Evolutionary conservation across 2,329 filamentous ascomycete species (phyloP).

Genomic region (Xylaria sp.): DNA sequence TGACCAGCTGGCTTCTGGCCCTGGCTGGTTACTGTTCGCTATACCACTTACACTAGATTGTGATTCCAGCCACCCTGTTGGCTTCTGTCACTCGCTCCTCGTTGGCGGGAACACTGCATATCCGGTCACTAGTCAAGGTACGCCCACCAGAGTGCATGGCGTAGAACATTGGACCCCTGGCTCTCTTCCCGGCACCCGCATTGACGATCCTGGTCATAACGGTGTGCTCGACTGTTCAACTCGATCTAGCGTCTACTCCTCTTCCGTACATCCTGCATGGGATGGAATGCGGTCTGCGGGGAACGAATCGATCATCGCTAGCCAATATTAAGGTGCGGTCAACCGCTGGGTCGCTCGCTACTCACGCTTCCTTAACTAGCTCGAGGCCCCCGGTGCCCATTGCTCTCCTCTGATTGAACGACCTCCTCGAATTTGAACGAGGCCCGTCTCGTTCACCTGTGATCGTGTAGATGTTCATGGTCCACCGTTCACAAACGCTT

Average conservation of each 20-base stretch:
- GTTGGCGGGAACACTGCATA: constrained; percentile 37
- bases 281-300: constrained; percentile 53
- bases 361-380: constrained; percentile 38
- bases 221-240: constrained; percentile 39
- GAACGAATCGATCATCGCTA: constrained; percentile 54
- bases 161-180: constrained; percentile 29
- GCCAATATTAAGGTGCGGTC: constrained; percentile 66
- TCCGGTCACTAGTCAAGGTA: constrained; percentile 32
- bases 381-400: constrained; percentile 41
- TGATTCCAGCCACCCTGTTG: constrained; percentile 16
- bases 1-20: background rate
- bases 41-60: background rate
- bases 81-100: constrained; percentile 16
- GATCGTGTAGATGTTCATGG: constrained; percentile 40
- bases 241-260: constrained; percentile 44
- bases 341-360: constrained; percentile 47
- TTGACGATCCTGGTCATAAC: constrained; percentile 41
- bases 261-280: constrained; percentile 50
- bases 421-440: constrained; percentile 42
- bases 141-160: constrained; percentile 19
- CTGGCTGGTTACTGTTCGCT: background rate
- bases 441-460: constrained; percentile 44
- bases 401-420: constrained; percentile 48
- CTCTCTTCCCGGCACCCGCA: constrained; percentile 20
- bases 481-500: constrained; percentile 37